phyloP scores from a whole-genome alignment of 176 grass and related monocot species.

The Triticum monococcum region DNA sequence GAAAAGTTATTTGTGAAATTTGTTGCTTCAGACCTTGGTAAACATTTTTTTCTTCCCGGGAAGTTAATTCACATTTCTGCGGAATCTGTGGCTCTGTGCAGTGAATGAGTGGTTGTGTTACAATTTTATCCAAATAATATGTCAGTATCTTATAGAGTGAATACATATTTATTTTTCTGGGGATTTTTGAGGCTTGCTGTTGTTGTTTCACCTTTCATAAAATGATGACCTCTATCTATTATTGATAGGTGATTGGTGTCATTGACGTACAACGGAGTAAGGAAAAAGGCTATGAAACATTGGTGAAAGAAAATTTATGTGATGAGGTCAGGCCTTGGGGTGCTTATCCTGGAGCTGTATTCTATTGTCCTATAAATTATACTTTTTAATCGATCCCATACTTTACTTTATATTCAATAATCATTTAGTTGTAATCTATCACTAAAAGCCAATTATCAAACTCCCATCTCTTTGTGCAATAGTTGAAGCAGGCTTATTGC shows the following conservation, averaged over 20 bases:
- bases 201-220: slow-evolving; percentile 6
- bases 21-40: background rate
- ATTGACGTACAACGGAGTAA: slow-evolving; percentile 86
- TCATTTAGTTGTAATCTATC: background rate
- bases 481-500: slow-evolving; percentile 21
- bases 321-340: slow-evolving; percentile 60
- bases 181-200: background rate
- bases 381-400: background rate
- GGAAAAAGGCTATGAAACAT: slow-evolving; percentile 87
- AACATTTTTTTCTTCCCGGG: background rate
- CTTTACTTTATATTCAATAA: background rate
- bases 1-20: slow-evolving; percentile 3
- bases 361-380: slow-evolving; percentile 24
- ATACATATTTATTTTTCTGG: background rate
- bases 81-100: background rate
- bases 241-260: slow-evolving; percentile 75
- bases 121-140: background rate
- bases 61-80: background rate
- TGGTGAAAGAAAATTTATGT: slow-evolving; percentile 95
- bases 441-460: background rate
- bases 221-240: slow-evolving; percentile 7
- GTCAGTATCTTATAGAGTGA: background rate
- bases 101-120: background rate
- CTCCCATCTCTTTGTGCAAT: background rate
- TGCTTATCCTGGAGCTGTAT: slow-evolving; percentile 21